A percentile compares a stretch with the other conserved stretches of the same genome.
Conservation (phyloP, 2,329 filamentous ascomycete species). For the Dactylonectria macrodidyma region DNA sequence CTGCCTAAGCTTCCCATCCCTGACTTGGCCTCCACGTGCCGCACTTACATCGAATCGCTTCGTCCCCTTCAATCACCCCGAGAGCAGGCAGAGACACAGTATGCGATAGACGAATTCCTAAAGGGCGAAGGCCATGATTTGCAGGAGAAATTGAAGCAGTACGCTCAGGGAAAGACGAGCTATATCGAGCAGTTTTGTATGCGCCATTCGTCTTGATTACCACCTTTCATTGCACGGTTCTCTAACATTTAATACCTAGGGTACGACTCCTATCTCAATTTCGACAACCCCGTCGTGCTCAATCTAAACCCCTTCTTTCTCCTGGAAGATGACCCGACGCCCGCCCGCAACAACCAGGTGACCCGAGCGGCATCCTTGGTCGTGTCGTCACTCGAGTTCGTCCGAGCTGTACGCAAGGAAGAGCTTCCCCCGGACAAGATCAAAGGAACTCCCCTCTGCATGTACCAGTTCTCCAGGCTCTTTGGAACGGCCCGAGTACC, state of each 20-base stretch:
- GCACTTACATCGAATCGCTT: slow-evolving; percentile 84
- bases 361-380: slow-evolving; percentile 94
- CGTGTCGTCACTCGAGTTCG: slow-evolving; percentile 91
- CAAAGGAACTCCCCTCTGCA: slow-evolving; percentile 88
- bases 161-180: slow-evolving; percentile 91
- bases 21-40: slow-evolving; percentile 83
- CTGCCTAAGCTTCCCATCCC: slow-evolving; percentile 95
- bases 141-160: slow-evolving; percentile 91
- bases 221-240: not conserved
- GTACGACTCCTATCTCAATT: slow-evolving; percentile 99
- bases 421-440: slow-evolving; percentile 92
- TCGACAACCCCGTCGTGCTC: slow-evolving; percentile 95
- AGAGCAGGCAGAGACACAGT: slow-evolving; percentile 86
- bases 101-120: slow-evolving; percentile 87
- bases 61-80: slow-evolving; percentile 84
- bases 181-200: slow-evolving; percentile 99
- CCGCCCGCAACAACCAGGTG: slow-evolving; percentile 95
- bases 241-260: slow-evolving; percentile 65
- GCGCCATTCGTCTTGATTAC: not conserved
- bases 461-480: slow-evolving; percentile 97
- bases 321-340: slow-evolving; percentile 96
- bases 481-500: slow-evolving; percentile 97
- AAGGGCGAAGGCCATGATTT: slow-evolving; percentile 84
- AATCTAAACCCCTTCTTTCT: slow-evolving; percentile 99
- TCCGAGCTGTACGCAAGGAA: slow-evolving; percentile 91